Evolutionary conservation across 2,329 filamentous ascomycete species (phyloP).

Genomic region (Aspergillus bombycis): DNA sequence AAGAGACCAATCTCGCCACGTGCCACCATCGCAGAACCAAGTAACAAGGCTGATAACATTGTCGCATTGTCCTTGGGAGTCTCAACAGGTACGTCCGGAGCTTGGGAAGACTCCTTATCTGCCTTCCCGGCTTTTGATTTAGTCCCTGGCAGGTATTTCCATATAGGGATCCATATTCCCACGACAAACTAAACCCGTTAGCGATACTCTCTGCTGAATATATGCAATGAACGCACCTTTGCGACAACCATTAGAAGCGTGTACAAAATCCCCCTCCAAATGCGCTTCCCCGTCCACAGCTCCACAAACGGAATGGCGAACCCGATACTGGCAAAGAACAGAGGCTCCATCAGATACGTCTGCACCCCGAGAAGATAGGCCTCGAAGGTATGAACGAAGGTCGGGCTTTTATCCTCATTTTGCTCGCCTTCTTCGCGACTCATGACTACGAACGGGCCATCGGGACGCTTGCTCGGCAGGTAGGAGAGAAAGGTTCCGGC

Average conservation of each 20-base stretch:
- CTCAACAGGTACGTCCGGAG: background rate
- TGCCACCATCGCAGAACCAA: constrained; percentile 38
- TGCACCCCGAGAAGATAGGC: constrained; percentile 40
- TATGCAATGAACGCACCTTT: constrained; percentile 24
- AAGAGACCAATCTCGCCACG: constrained; percentile 38
- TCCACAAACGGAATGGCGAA: constrained; percentile 38
- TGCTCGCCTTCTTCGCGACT: constrained; percentile 39
- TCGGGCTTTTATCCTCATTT: constrained; percentile 38
- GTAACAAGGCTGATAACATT: constrained; percentile 26
- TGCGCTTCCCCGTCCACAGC: constrained; percentile 36
- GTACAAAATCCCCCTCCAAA: constrained; percentile 35
- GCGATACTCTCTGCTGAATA: background rate
- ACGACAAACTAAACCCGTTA: constrained; percentile 29
- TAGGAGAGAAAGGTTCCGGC: constrained; percentile 42
- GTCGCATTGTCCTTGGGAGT: background rate
- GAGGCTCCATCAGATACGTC: constrained; percentile 36
- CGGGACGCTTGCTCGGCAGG: constrained; percentile 40
- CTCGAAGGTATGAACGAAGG: constrained; percentile 45
- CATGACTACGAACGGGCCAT: constrained; percentile 40
- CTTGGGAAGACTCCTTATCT: background rate
- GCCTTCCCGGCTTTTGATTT: background rate
- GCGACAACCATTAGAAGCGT: constrained; percentile 34
- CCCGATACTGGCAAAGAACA: constrained; percentile 37
- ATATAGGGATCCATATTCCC: constrained; percentile 31
- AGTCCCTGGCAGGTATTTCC: constrained; percentile 17